Evolutionary conservation across 202 grass and related monocot genomes (phyloP).

Genomic region (Cymbopogon flexuosus): DNA sequence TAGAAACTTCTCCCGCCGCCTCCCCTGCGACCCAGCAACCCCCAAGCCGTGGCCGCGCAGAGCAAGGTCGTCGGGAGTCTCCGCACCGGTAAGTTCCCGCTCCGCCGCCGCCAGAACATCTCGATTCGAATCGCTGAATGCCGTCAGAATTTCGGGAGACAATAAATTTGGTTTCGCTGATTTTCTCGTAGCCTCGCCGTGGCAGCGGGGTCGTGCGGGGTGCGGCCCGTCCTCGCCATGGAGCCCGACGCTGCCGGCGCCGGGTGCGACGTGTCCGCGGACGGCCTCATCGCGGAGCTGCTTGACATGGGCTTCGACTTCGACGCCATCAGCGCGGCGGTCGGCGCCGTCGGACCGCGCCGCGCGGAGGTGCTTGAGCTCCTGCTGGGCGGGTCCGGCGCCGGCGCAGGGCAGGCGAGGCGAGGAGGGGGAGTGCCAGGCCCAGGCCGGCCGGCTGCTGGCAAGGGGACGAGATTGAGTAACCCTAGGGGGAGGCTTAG

Average conservation of each 20-base stretch:
- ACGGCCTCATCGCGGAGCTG: conserved; percentile 62
- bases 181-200: not conserved
- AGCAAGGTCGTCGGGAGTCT: too few species aligned
- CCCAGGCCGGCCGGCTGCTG: not conserved
- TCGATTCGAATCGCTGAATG: not conserved
- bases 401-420: not conserved
- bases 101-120: not conserved
- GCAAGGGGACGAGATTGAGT: not conserved
- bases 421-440: not conserved
- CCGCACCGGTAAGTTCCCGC: not conserved
- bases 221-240: conserved; percentile 28
- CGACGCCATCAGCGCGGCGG: conserved; percentile 45
- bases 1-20: not conserved
- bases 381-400: conserved; percentile 41
- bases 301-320: conserved; percentile 92
- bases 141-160: not conserved
- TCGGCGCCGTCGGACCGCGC: conserved; percentile 45
- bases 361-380: conserved; percentile 55
- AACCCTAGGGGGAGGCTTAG: conserved; percentile 38
- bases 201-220: too few species aligned
- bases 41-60: not conserved
- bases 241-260: not conserved
- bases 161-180: not conserved
- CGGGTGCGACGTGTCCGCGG: conserved; percentile 31
- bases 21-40: not conserved